A percentile compares a stretch with the other conserved stretches of the same genome.
Conservation (phyloP, 768 basidiomycete species). For the Panaeolus cyanescens region DNA sequence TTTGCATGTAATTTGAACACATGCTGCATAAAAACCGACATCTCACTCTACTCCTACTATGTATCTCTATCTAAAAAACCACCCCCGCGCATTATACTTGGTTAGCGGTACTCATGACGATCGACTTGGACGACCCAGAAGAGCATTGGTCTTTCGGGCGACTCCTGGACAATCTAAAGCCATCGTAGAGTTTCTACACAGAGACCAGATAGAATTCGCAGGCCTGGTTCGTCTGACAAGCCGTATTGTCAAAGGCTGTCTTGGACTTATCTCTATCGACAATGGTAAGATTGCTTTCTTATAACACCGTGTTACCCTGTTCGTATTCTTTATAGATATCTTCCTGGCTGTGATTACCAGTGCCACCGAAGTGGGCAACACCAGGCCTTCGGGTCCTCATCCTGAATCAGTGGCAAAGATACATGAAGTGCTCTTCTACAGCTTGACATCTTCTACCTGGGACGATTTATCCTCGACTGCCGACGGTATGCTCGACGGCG, state of each 20-base stretch:
- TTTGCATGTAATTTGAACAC: conserved; percentile 3
- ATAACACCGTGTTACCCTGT: conserved; percentile 7
- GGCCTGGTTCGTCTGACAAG: conserved; percentile 68
- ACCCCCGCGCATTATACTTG: conserved; percentile 72
- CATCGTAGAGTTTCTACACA: conserved; percentile 84
- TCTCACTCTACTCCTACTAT: conserved; percentile 36
- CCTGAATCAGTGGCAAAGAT: conserved; percentile 80
- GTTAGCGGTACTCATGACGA: conserved; percentile 72
- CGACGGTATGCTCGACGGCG: conserved; percentile 51
- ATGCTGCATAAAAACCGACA: neutral
- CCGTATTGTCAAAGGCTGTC: conserved; percentile 76
- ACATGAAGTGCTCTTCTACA: conserved; percentile 88
- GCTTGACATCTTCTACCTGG: conserved; percentile 81
- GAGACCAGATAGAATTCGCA: conserved; percentile 68
- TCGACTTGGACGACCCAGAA: conserved; percentile 54
- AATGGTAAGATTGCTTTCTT: conserved; percentile 44
- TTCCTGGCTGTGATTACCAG: conserved; percentile 84
- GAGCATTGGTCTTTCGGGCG: conserved; percentile 73
- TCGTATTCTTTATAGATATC: conserved; percentile 52
- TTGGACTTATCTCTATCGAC: conserved; percentile 78
- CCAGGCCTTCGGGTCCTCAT: conserved; percentile 55
- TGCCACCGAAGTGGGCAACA: conserved; percentile 75
- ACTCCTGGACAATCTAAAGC: conserved; percentile 61
- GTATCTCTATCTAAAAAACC: conserved; percentile 74
- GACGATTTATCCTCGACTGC: conserved; percentile 65